Evolutionary conservation across 2,329 filamentous ascomycete genomes (phyloP), one percentile per base, ranked within the genome.

Genomic region (Alternaria ventricosa): DNA sequence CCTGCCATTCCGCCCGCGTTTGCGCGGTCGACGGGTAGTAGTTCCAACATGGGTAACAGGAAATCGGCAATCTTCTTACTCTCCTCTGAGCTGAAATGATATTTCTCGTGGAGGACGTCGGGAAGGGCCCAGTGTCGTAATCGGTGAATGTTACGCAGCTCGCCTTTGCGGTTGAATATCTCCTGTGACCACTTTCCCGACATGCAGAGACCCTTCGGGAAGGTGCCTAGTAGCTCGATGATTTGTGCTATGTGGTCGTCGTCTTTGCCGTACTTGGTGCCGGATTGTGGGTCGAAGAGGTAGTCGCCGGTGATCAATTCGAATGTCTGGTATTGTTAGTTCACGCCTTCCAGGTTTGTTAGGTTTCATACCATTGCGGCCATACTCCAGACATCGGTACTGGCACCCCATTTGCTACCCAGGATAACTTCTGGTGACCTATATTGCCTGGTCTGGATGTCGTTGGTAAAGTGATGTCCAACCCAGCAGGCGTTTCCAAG

Each of bases 341-440:
- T 27, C 4, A 3, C 23, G 43, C 47, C 8, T 41, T 25, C 8
- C 20, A 27, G 22, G 8, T 20, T 18, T 11, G 4, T 1, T 27
- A 6, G 15, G 7, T 11, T 25, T 77, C 89, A 74, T 86, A 98
- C 96, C 96, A 99, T 99, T 71, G 92, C 92, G 63, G 96, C 94
- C 96, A 99, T 99, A 82, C 95, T 98, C 96, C 96, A 99, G 8
- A 98, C 92, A 81, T 99, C 96, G 2, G 96, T 98, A 78, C 95
- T 98, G n/a, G 96, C 96, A 71, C 96, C 96, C 96, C 96, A 99
- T 84, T 98, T 98, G 4, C 94, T 89, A 43, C 96, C 96, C 20
- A 99, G 84, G 64, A 99, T 98, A 60, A 99, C 96, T 82, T 99
- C 96, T 1, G 96, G 96, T 2, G 96, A 98, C 61, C 96, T 88